A percentile compares a stretch with the other conserved stretches of the same genome.
Conservation (phyloP, 192 early-diverging fungal species). For the Chytriomyces confervae region DNA sequence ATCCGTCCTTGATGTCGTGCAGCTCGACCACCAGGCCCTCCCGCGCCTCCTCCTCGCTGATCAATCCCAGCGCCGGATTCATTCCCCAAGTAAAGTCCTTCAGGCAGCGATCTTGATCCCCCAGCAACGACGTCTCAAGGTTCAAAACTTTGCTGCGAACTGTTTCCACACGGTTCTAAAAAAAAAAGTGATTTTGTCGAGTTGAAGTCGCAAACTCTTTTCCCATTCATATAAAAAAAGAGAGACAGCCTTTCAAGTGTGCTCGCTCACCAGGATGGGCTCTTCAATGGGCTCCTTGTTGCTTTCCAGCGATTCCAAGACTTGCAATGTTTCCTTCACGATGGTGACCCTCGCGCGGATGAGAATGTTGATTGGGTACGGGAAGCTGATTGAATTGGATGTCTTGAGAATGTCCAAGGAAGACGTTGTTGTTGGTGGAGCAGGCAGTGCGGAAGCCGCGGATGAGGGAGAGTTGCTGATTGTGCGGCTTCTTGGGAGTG, state of each 20-base stretch:
- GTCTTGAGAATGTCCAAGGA: not conserved
- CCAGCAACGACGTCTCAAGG: conserved; percentile 14
- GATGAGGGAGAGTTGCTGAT: not conserved
- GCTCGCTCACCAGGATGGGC: not conserved
- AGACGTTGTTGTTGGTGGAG: not conserved
- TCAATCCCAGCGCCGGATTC: conserved; percentile 19
- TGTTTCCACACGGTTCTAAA: not conserved
- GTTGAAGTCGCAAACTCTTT: not conserved
- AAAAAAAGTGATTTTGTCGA: not conserved
- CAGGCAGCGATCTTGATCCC: not conserved
- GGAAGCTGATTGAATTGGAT: not conserved
- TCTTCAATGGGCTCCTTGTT: conserved; percentile 6
- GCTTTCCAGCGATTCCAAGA: not conserved
- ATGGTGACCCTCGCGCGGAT: not conserved
- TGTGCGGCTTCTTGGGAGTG: not conserved
- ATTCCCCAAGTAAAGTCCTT: conserved; percentile 31
- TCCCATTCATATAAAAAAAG: not conserved
- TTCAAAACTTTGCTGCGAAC: not conserved
- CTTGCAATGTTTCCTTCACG: not conserved
- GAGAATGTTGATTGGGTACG: conserved; percentile 8
- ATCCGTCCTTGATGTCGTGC: not conserved
- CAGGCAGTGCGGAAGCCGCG: not conserved
- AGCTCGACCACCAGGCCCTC: conserved; percentile 16
- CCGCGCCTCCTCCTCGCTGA: conserved; percentile 25
- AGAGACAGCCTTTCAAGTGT: no score